Evolutionary conservation across 495 filamentous ascomycete genomes (phyloP).

Genomic region (Cairneyella variabilis): DNA sequence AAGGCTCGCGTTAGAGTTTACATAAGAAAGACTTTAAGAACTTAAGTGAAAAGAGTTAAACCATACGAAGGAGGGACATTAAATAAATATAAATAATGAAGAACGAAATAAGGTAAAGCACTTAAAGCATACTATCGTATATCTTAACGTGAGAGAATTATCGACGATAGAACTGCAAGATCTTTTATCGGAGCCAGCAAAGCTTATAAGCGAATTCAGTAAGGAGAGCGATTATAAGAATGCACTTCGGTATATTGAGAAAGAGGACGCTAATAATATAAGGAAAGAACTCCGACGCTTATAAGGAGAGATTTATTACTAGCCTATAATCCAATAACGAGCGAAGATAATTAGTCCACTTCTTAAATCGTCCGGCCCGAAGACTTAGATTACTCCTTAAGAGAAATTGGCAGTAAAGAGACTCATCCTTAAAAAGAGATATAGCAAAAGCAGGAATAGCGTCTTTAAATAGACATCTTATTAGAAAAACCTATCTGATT

Average conservation of each 20-base stretch:
- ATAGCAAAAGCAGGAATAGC: constrained; percentile 2
- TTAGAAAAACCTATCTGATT: constrained; percentile 7
- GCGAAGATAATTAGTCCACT: constrained; percentile 14
- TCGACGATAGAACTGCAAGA: constrained; percentile 13
- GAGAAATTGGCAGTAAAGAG: constrained; percentile 5
- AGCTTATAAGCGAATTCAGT: constrained; percentile 20
- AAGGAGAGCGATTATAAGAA: constrained; percentile 20
- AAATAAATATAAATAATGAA: no score
- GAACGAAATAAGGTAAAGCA: no score
- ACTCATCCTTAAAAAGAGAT: constrained; percentile 5
- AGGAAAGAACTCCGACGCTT: constrained; percentile 9
- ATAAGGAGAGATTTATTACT: constrained; percentile 19
- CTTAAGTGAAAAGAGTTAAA: no score
- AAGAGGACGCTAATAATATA: constrained; percentile 17
- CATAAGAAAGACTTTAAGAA: neutral
- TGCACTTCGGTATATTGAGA: constrained; percentile 17
- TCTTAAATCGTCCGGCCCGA: constrained; percentile 1
- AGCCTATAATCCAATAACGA: constrained; percentile 19
- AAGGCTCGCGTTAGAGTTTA: neutral
- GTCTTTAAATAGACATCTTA: constrained; percentile 15
- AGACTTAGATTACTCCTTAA: constrained; percentile 15
- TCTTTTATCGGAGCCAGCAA: constrained; percentile 10
- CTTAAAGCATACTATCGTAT: neutral
- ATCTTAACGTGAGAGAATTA: constrained; percentile 12
- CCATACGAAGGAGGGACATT: no score